Evolutionary conservation across 805 yeast species (phyloP).

Genomic region (Pichia gijzeniarum): DNA sequence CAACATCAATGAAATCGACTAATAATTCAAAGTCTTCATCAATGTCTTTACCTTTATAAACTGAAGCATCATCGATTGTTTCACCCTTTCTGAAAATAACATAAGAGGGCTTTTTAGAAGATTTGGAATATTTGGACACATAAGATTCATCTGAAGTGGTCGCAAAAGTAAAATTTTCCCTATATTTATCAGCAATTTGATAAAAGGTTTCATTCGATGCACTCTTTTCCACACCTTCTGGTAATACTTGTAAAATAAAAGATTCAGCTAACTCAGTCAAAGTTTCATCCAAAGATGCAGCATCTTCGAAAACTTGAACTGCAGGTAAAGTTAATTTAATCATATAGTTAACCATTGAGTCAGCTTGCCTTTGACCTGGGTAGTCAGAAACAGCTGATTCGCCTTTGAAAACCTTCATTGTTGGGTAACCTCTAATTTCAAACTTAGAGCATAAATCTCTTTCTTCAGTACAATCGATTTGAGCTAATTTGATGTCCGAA

Average conservation of each 20-base stretch:
- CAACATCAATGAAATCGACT: constrained; percentile 45
- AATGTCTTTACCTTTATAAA: constrained; percentile 33
- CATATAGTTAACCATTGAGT: constrained; percentile 74
- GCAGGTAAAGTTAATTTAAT: constrained; percentile 76
- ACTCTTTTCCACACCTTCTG: constrained; percentile 26
- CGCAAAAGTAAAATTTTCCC: constrained; percentile 60
- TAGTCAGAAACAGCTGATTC: constrained; percentile 49
- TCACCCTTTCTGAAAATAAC: constrained; percentile 43
- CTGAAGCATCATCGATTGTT: constrained; percentile 43
- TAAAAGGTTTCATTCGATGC: constrained; percentile 51
- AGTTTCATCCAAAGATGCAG: constrained; percentile 44
- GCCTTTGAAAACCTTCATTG: constrained; percentile 69
- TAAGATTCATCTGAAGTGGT: constrained; percentile 35
- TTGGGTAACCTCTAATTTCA: constrained; percentile 78
- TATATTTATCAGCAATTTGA: constrained; percentile 53
- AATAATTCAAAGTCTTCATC: constrained; percentile 34
- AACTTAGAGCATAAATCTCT: constrained; percentile 61
- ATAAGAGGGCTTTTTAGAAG: constrained; percentile 34
- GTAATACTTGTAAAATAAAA: constrained; percentile 49
- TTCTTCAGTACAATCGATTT: constrained; percentile 79
- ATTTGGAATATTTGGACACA: constrained; percentile 30
- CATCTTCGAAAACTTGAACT: constrained; percentile 44
- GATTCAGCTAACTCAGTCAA: constrained; percentile 40
- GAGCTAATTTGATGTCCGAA: constrained; percentile 67
- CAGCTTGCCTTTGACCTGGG: constrained; percentile 79